Conservation (phyloP, 805 yeast genomes). For the Teunomyces aglyptinius region DNA sequence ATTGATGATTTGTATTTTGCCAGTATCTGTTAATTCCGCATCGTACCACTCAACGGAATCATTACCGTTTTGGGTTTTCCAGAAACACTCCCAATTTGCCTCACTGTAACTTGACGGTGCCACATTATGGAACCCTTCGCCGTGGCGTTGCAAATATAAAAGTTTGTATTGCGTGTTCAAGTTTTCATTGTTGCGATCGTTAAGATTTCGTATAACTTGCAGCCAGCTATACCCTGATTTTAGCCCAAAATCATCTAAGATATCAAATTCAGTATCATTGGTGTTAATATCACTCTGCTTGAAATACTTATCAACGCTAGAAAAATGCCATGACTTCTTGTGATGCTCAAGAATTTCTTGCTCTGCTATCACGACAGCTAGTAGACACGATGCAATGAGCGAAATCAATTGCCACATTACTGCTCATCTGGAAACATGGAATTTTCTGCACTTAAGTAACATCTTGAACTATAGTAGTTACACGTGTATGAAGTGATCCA, state of each 20-base stretch:
- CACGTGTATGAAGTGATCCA: neutral
- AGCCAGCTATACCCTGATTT: constrained; percentile 20
- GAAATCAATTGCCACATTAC: too few relatives aligned
- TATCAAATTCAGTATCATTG: constrained; percentile 13
- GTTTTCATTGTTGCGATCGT: constrained; percentile 8
- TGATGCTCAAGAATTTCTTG: neutral
- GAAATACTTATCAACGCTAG: constrained; percentile 13
- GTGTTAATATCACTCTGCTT: constrained; percentile 15
- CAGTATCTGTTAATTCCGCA: constrained; percentile 27
- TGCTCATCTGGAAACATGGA: too few relatives aligned
- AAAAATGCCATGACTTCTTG: constrained; percentile 1
- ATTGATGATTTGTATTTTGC: constrained; percentile 16
- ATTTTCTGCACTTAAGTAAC: neutral
- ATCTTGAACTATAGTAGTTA: neutral
- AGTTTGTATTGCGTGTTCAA: constrained; percentile 17
- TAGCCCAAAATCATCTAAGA: constrained; percentile 22
- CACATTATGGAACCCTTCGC: constrained; percentile 33
- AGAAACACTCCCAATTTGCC: constrained; percentile 26
- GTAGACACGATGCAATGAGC: neutral
- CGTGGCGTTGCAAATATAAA: constrained; percentile 32
- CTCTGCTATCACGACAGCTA: neutral
- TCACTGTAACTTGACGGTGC: constrained; percentile 16
- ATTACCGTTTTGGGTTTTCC: constrained; percentile 22
- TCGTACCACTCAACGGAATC: constrained; percentile 28
- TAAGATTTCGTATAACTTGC: constrained; percentile 14